Percentiles rank a stretch among this genome's conserved stretches.
These are phyloP conservation scores for Chimonanthus salicifolius DNA, from an alignment of 164 flowering plant species.

Conservation along the genomic window DNA sequence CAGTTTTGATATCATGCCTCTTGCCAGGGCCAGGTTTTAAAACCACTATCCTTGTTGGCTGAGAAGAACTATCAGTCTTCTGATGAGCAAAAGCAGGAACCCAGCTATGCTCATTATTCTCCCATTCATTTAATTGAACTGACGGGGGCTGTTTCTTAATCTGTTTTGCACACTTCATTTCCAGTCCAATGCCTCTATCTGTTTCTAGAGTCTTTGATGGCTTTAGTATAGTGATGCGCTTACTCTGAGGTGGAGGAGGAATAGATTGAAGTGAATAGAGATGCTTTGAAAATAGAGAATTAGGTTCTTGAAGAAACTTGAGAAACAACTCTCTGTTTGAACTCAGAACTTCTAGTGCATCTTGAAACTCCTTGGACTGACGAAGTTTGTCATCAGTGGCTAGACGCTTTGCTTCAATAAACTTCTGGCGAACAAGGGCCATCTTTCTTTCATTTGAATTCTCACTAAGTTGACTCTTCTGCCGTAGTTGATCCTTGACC, in stretches of 20 bases:
- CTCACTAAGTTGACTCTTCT: conserved; percentile 34
- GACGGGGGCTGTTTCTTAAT: conserved; percentile 27
- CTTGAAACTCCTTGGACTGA: conserved; percentile 83
- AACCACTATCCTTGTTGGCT: conserved; percentile 44
- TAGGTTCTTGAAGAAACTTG: conserved; percentile 79
- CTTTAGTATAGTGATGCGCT: conserved; percentile 78
- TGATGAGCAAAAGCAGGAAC: conserved; percentile 26
- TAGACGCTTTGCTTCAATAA: conserved; percentile 80
- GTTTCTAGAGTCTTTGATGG: conserved; percentile 60
- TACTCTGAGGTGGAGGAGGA: conserved; percentile 58
- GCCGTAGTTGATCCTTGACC: conserved; percentile 29
- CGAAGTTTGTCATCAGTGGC: conserved; percentile 69
- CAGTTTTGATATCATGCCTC: conserved; percentile 39
- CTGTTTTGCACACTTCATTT: conserved; percentile 29
- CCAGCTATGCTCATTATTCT: conserved; percentile 22
- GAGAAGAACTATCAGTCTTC: conserved; percentile 29
- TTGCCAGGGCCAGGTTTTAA: conserved; percentile 68
- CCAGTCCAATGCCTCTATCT: conserved; percentile 24
- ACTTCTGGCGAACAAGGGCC: conserved; percentile 87
- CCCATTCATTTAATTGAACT: conserved; percentile 32
- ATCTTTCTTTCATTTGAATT: conserved; percentile 47
- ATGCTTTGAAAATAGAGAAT: conserved; percentile 55
- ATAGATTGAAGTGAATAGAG: conserved; percentile 37
- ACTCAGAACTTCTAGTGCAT: conserved; percentile 77
- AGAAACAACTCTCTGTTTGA: conserved; percentile 75